Evolutionary conservation across 1,139 yeast genomes (phyloP).

Genomic region (Arxiozyma slooffiae): DNA sequence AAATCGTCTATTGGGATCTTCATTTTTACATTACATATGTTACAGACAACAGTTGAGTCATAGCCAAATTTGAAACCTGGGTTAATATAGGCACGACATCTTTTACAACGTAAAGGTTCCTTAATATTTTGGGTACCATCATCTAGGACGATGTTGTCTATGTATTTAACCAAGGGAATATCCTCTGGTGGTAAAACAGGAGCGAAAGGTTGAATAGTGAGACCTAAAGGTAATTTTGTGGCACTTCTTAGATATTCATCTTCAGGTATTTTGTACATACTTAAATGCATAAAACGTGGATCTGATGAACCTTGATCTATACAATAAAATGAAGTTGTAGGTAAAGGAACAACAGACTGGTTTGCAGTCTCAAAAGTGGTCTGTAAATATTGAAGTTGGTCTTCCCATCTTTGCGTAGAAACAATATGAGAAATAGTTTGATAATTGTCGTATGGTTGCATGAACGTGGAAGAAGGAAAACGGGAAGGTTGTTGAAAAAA

Average conservation of each 20-base stretch:
- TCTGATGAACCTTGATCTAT: slow-evolving; percentile 79
- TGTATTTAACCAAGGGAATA: slow-evolving; percentile 54
- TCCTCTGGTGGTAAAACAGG: slow-evolving; percentile 40
- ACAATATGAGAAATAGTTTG: slow-evolving; percentile 37
- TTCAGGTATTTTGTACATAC: slow-evolving; percentile 79
- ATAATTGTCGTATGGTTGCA: slow-evolving; percentile 2
- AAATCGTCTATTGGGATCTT: slow-evolving; percentile 58
- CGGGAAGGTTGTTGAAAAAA: not conserved
- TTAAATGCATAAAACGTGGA: slow-evolving; percentile 66
- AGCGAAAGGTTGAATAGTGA: slow-evolving; percentile 80
- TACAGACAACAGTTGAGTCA: slow-evolving; percentile 65
- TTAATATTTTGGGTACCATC: slow-evolving; percentile 8
- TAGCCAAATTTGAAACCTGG: slow-evolving; percentile 67
- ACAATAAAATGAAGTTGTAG: slow-evolving; percentile 61
- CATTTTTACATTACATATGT: slow-evolving; percentile 76
- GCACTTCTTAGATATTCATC: slow-evolving; percentile 60
- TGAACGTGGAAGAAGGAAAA: not conserved
- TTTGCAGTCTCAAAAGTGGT: slow-evolving; percentile 58
- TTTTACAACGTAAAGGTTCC: slow-evolving; percentile 71
- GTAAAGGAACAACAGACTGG: slow-evolving; percentile 71
- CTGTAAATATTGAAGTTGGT: slow-evolving; percentile 41
- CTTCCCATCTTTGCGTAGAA: slow-evolving; percentile 44
- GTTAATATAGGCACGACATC: slow-evolving; percentile 85
- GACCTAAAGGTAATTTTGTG: slow-evolving; percentile 72
- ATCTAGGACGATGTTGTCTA: slow-evolving; percentile 1